These are phyloP conservation scores for Ramalina intermedia DNA, from an alignment of 495 filamentous ascomycete genomes.

Conservation along the genomic window DNA sequence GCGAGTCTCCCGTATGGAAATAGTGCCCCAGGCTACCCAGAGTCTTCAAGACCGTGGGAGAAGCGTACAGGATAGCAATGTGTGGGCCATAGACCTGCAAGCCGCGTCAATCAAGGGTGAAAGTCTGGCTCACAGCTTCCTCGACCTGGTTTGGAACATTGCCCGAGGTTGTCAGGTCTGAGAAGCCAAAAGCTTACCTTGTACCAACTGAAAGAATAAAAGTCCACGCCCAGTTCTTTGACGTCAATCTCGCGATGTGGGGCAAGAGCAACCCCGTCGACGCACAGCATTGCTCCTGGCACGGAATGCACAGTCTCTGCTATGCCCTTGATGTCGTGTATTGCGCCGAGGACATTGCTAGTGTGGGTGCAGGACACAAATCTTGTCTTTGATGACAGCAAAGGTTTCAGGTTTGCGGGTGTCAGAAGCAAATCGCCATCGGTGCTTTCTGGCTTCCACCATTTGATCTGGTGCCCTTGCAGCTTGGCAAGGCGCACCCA, in stretches of 20 bases:
- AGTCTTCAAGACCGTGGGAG: constrained; percentile 28
- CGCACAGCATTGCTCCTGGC: constrained; percentile 32
- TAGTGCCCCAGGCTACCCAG: constrained; percentile 47
- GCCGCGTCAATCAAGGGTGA: not conserved
- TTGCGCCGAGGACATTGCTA: constrained; percentile 56
- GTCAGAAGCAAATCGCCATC: constrained; percentile 39
- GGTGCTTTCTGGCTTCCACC: constrained; percentile 39
- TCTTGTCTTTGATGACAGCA: constrained; percentile 44
- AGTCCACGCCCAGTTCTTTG: constrained; percentile 47
- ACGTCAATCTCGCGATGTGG: constrained; percentile 58
- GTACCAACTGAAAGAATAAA: constrained; percentile 65
- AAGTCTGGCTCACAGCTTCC: too few relatives aligned
- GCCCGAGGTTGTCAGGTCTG: not conserved
- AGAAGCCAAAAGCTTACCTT: constrained; percentile 29
- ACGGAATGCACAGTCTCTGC: constrained; percentile 35
- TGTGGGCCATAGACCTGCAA: constrained; percentile 53
- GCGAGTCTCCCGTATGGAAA: constrained; percentile 44
- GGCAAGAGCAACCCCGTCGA: constrained; percentile 55
- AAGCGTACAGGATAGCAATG: constrained; percentile 51
- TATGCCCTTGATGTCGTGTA: constrained; percentile 45
- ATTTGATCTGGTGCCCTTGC: constrained; percentile 45
- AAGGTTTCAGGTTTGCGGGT: constrained; percentile 31
- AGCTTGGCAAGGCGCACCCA: constrained; percentile 50
- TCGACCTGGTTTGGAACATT: not conserved
- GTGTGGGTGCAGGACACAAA: constrained; percentile 57